Percentiles rank a stretch among this genome's conserved stretches.
Conservation (phyloP, 768 basidiomycete genomes). For the Pisolithus orientalis region DNA sequence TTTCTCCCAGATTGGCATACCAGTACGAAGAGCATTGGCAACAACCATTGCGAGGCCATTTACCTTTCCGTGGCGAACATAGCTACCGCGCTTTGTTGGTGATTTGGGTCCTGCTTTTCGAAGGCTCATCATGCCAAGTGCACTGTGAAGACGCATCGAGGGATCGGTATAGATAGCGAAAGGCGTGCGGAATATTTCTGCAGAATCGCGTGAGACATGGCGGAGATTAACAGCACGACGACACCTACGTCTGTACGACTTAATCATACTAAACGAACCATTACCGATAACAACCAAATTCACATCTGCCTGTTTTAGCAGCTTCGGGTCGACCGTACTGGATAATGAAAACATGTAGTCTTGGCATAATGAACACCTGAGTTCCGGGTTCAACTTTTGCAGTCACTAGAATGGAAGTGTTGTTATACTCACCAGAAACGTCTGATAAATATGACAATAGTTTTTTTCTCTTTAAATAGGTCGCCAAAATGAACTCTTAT, state of each 20-base stretch:
- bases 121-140: constrained; percentile 65
- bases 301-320: constrained; percentile 43
- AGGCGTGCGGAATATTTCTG: constrained; percentile 64
- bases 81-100: constrained; percentile 44
- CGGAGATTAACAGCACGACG: background rate
- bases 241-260: constrained; percentile 58
- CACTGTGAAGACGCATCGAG: constrained; percentile 55
- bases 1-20: constrained; percentile 79
- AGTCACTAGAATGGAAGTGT: constrained; percentile 1
- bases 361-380: constrained; percentile 73
- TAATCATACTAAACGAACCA: constrained; percentile 70
- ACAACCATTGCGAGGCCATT: constrained; percentile 72
- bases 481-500: constrained; percentile 61
- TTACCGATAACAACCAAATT: constrained; percentile 73
- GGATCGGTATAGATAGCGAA: constrained; percentile 82
- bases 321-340: constrained; percentile 40
- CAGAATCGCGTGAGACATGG: background rate
- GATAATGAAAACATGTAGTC: constrained; percentile 77
- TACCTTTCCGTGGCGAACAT: constrained; percentile 60
- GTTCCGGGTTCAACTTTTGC: background rate
- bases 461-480: constrained; percentile 50
- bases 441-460: constrained; percentile 79
- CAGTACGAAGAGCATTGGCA: constrained; percentile 58
- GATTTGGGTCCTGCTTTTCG: constrained; percentile 37
- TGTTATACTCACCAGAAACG: constrained; percentile 60